phyloP scores from a whole-genome alignment of 176 grass and related monocot species.

The Musa itinerans region DNA sequence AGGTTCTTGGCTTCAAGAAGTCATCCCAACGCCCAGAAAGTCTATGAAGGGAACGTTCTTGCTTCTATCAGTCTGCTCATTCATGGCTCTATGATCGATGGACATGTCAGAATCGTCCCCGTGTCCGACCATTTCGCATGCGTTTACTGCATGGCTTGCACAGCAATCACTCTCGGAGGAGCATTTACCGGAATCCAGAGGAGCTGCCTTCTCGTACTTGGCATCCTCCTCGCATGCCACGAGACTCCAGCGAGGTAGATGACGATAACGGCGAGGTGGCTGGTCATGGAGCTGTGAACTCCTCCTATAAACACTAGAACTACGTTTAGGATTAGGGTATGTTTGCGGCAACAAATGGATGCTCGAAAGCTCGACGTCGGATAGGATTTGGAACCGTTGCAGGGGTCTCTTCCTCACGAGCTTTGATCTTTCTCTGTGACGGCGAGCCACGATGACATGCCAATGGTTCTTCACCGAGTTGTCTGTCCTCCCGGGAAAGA shows the following conservation, averaged over 20 bases:
- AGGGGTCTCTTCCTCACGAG: constrained; percentile 2
- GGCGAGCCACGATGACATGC: constrained; percentile 81
- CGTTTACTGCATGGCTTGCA: too few relatives aligned
- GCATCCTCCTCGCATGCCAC: too few relatives aligned
- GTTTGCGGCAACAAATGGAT: too few relatives aligned
- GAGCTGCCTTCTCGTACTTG: too few relatives aligned
- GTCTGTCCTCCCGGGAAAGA: constrained; percentile 72
- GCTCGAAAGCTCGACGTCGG: not conserved
- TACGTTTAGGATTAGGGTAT: too few relatives aligned
- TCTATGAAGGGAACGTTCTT: constrained; percentile 43
- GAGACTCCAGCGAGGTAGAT: too few relatives aligned
- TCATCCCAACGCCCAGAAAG: constrained; percentile 45
- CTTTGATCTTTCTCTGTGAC: constrained; percentile 38
- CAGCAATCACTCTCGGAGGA: too few relatives aligned
- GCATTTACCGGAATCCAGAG: too few relatives aligned
- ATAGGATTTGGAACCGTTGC: not conserved
- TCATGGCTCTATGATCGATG: not conserved
- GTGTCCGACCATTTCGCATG: too few relatives aligned
- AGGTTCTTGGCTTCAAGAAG: not conserved
- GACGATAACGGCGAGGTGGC: too few relatives aligned
- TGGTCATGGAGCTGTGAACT: too few relatives aligned
- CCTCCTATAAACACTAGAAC: too few relatives aligned
- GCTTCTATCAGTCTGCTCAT: not conserved
- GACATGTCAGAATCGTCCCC: not conserved
- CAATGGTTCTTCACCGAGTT: constrained; percentile 96